Conservation (phyloP, 1,284 basidiomycete genomes). For the Ustilago loliicola region DNA sequence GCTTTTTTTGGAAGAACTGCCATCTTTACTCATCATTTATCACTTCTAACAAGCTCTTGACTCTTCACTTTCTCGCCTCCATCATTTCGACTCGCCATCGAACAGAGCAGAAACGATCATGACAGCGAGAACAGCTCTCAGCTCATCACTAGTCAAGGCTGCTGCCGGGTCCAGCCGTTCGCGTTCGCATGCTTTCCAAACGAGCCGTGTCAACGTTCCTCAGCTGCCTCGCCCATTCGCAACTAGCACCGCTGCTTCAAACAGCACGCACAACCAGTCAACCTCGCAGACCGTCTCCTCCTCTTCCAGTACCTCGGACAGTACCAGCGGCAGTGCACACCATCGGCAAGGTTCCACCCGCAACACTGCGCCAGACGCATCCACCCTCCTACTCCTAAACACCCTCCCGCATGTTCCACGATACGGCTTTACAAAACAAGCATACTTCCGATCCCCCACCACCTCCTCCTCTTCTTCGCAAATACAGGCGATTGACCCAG, state of each 20-base stretch:
- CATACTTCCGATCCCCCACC: conserved; percentile 20
- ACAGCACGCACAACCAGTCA: background rate
- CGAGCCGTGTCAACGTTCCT: background rate
- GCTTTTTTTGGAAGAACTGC: background rate
- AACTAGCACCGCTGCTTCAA: background rate
- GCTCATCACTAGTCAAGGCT: background rate
- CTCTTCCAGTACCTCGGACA: background rate
- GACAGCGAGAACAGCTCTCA: background rate
- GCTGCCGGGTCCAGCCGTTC: background rate
- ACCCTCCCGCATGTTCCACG: conserved; percentile 11
- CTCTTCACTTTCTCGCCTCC: too few species aligned
- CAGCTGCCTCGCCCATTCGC: background rate
- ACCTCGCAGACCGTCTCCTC: background rate
- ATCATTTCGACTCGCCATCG: too few species aligned
- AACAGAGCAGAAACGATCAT: background rate
- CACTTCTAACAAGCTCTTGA: too few species aligned
- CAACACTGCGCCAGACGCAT: conserved; percentile 7
- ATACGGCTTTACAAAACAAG: conserved; percentile 32
- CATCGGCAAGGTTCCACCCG: background rate
- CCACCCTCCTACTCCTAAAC: conserved; percentile 14
- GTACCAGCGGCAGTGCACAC: background rate
- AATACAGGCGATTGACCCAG: background rate
- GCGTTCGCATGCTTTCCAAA: background rate
- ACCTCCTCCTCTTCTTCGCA: conserved; percentile 1
- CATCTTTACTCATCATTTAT: background rate